Evolutionary conservation across 2,329 filamentous ascomycete genomes (phyloP).

Genomic region (Xylaria sp.): DNA sequence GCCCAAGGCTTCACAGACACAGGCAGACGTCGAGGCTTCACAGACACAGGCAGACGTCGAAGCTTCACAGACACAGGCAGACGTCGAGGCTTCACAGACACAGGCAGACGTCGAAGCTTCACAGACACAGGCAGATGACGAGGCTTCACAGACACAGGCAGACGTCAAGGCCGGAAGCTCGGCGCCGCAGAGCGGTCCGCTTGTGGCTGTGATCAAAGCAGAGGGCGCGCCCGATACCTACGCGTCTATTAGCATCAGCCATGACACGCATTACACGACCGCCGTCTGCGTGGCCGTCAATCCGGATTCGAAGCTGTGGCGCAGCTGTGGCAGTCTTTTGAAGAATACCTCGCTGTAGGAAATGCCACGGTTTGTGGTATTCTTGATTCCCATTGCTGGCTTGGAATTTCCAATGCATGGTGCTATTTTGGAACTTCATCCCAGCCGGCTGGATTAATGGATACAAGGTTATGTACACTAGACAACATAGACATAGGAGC

Average conservation of each 20-base stretch:
- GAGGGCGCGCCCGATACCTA: conserved; percentile 46
- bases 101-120: background rate
- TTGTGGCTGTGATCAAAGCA: conserved; percentile 48
- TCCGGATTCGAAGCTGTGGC: background rate
- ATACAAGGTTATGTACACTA: no score
- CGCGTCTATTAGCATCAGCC: conserved; percentile 80
- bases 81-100: background rate
- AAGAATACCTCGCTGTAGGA: background rate
- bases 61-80: background rate
- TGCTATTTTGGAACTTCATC: no score
- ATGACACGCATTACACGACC: conserved; percentile 82
- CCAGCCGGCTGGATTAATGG: no score
- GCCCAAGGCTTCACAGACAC: background rate
- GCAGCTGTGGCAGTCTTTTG: background rate
- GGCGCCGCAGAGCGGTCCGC: conserved; percentile 45
- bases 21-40: background rate
- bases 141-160: background rate
- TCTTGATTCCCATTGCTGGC: no score
- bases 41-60: background rate
- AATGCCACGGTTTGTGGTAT: no score
- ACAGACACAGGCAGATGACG: background rate
- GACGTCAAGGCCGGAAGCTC: background rate
- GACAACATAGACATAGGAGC: no score
- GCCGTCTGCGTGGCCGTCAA: conserved; percentile 64
- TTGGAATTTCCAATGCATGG: no score